Percentiles rank a stretch among this genome's conserved stretches.
phyloP scores from a whole-genome alignment of 1,139 yeast species.

The Pneumocystis oryctolagi region DNA sequence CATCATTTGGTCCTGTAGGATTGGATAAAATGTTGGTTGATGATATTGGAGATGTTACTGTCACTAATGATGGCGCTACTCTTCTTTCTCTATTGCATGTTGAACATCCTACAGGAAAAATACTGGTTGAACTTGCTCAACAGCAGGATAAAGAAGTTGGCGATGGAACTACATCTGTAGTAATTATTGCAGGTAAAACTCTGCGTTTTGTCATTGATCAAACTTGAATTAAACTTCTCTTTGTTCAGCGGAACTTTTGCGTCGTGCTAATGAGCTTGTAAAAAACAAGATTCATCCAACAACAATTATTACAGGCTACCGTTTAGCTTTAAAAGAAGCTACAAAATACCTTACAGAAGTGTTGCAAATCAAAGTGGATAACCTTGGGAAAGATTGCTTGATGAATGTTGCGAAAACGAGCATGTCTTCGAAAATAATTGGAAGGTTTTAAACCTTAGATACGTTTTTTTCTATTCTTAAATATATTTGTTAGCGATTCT shows the following conservation, averaged over 20 bases:
- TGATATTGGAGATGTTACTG: slow-evolving; percentile 97
- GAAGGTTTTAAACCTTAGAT: slow-evolving; percentile 23
- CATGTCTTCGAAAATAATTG: slow-evolving; percentile 93
- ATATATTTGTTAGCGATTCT: slow-evolving; percentile 41
- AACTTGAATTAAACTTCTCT: slow-evolving; percentile 24
- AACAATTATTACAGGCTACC: slow-evolving; percentile 89
- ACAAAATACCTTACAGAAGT: slow-evolving; percentile 76
- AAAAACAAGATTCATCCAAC: slow-evolving; percentile 93
- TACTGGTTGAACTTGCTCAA: slow-evolving; percentile 90
- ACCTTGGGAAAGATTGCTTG: slow-evolving; percentile 61
- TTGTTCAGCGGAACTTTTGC: slow-evolving; percentile 52
- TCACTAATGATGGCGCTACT: slow-evolving; percentile 97
- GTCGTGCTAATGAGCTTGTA: slow-evolving; percentile 87
- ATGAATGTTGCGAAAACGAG: slow-evolving; percentile 89
- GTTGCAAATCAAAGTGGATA: slow-evolving; percentile 63
- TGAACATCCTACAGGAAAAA: slow-evolving; percentile 97
- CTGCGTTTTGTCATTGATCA: slow-evolving; percentile 60
- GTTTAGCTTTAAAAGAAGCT: slow-evolving; percentile 87
- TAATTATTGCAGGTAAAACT: slow-evolving; percentile 8
- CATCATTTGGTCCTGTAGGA: slow-evolving; percentile 96
- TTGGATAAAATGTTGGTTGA: slow-evolving; percentile 97
- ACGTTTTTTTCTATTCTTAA: not conserved
- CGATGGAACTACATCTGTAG: slow-evolving; percentile 65
- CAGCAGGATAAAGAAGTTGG: slow-evolving; percentile 99
- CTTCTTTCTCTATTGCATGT: slow-evolving; percentile 81